These are phyloP conservation scores for Pilasporangium apinafurcum DNA, from an alignment of 352 stramenopile genomes.

Conservation along the genomic window DNA sequence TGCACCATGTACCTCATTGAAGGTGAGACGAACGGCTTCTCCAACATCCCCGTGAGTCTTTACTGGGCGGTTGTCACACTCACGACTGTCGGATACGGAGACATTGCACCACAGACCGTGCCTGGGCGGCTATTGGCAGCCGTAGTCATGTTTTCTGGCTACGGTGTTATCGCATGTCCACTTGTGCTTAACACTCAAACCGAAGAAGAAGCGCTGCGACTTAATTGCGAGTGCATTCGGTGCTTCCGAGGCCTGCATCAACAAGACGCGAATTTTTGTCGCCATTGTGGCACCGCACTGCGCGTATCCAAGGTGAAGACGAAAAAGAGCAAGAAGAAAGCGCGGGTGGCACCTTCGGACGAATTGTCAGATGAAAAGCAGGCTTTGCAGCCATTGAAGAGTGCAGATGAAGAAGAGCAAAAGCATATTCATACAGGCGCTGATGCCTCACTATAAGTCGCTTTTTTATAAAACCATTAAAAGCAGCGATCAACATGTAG, in stretches of 20 bases:
- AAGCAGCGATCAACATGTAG: no score
- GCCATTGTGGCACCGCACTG: conserved; percentile 28
- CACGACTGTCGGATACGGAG: conserved; percentile 48
- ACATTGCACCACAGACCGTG: conserved; percentile 42
- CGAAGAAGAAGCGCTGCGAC: conserved; percentile 21
- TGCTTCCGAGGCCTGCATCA: conserved; percentile 43
- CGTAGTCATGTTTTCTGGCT: conserved; percentile 45
- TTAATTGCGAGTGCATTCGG: conserved; percentile 29
- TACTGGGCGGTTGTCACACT: conserved; percentile 52
- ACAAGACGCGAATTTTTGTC: conserved; percentile 42
- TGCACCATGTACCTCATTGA: conserved; percentile 84
- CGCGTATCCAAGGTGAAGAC: conserved; percentile 17
- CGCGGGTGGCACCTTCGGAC: neutral
- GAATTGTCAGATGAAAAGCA: neutral
- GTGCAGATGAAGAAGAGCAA: neutral
- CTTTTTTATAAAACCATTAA: neutral
- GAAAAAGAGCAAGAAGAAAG: conserved; percentile 16
- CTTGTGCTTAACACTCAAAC: conserved; percentile 33
- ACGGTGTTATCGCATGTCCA: conserved; percentile 43
- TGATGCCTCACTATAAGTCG: neutral
- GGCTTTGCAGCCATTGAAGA: neutral
- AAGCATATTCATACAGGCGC: neutral
- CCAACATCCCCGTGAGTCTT: conserved; percentile 48
- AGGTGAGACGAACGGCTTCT: conserved; percentile 68
- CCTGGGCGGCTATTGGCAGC: conserved; percentile 37